A percentile compares a stretch with the other conserved stretches of the same genome.
Evolutionary conservation across 495 filamentous ascomycete genomes (phyloP).

Genomic region (Aeminium ludgeri): DNA sequence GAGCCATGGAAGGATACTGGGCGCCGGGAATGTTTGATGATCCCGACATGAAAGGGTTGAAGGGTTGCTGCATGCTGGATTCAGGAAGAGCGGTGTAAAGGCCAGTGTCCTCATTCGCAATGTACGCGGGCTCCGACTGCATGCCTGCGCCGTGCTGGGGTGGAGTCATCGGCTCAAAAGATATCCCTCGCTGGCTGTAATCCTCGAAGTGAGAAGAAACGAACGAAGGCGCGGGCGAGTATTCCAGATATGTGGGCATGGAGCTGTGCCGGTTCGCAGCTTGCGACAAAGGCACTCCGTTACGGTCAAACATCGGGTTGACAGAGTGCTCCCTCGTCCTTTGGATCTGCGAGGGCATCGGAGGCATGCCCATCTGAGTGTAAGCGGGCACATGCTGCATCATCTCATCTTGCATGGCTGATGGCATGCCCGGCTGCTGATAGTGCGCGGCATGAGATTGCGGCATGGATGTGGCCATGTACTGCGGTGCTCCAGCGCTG

Average conservation of each 20-base stretch:
- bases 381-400: conserved; percentile 50
- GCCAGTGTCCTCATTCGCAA: conserved; percentile 91
- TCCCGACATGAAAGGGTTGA: conserved; percentile 78
- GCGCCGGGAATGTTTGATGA: conserved; percentile 66
- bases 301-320: conserved; percentile 69
- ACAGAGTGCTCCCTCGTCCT: conserved; percentile 68
- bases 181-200: conserved; percentile 90
- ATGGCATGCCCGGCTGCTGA: conserved; percentile 16
- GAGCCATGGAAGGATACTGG: conserved; percentile 49
- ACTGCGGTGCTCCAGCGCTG: no score
- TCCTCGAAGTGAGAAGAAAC: conserved; percentile 93
- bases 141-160: conserved; percentile 72
- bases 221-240: conserved; percentile 93
- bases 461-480: no score
- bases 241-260: conserved; percentile 95
- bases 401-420: conserved; percentile 58
- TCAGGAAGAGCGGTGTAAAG: conserved; percentile 90
- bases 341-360: conserved; percentile 45
- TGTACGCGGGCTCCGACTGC: conserved; percentile 79
- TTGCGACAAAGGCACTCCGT: conserved; percentile 67
- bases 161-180: conserved; percentile 89
- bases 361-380: conserved; percentile 26
- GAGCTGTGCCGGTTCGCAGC: conserved; percentile 83
- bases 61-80: conserved; percentile 37
- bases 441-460: conserved; percentile 16